Conservation (phyloP, 2,329 filamentous ascomycete genomes). For the Rhytidhysteron rufulum region DNA sequence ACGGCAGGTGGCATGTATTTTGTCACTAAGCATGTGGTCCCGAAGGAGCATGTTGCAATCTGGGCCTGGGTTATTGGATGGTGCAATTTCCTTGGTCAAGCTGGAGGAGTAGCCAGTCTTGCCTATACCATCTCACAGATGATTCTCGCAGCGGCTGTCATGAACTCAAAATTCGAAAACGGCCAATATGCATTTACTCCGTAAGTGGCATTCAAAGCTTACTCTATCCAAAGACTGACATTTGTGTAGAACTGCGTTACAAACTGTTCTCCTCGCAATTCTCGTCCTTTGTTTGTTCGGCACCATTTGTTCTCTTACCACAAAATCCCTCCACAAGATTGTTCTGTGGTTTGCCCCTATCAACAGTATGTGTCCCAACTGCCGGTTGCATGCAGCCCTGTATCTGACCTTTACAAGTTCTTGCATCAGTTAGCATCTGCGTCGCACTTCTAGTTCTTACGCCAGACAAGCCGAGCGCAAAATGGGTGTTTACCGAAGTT, state of each 20-base stretch:
- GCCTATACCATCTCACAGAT: conserved; percentile 63
- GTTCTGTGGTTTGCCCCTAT: conserved; percentile 65
- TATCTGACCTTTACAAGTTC: conserved; percentile 37
- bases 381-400: neutral
- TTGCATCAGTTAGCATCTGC: conserved; percentile 59
- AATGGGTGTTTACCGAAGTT: conserved; percentile 60
- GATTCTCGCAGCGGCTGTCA: conserved; percentile 58
- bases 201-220: conserved; percentile 43
- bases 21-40: conserved; percentile 63
- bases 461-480: conserved; percentile 55
- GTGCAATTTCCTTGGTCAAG: conserved; percentile 64
- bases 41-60: conserved; percentile 56
- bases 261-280: conserved; percentile 58
- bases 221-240: neutral
- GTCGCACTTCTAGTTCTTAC: conserved; percentile 56
- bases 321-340: conserved; percentile 56
- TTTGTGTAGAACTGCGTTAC: conserved; percentile 49
- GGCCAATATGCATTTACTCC: conserved; percentile 53
- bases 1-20: conserved; percentile 68
- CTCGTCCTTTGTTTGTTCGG: conserved; percentile 54
- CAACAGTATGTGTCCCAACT: conserved; percentile 44
- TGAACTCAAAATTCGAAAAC: conserved; percentile 54
- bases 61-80: conserved; percentile 66
- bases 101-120: conserved; percentile 59
- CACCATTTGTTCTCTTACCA: conserved; percentile 60